Base-by-base conservation (phyloP, 176 grass and related monocot species). In the Aegilops bicornis region DNA sequence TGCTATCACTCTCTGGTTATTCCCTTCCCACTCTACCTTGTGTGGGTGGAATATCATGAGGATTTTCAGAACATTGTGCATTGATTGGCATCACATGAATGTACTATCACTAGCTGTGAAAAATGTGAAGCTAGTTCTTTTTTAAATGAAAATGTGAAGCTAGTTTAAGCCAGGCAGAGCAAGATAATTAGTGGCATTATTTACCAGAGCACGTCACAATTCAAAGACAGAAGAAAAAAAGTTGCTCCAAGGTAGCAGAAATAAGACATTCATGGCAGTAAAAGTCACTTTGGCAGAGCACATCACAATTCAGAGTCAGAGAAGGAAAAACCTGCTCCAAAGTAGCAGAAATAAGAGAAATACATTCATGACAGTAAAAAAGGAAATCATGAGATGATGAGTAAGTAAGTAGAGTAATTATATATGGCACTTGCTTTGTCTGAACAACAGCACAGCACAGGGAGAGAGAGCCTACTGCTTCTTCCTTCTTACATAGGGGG, bases 381-480 rank as follows among this genome's bases (percentile, higher is more conserved):
- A 47, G 5, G 4, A 69, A 81, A 17, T 59, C 77, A 82, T 23
- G 37, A 43, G 74, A 40, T 47, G 66, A 10, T 29, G 4, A 54
- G 58, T 20, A 47, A 80, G 83, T 76, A 75, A 75, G 24, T 83
- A 40, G 80, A 85, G 65, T 71, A 81, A 82, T 82, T 88, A 90
- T 86, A 85, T 88, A 84, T 84, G 68, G 70, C 86, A 91, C 82
- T 77, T 91, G 69, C 52, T 70, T 85, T 88, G 71, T 82, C 85
- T 88, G 32, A 77, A 12, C 27, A 77, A 20, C 24, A 76, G 27
- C 27, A 76, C 12, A 75, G 69, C 78, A 81, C 70, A 91, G 77
- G 16, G 64, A 72, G 37, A 88, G 60, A 88, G 47, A 79, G 47
- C 22, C 80, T 59, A 64, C 63, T 70, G 71, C 79, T 70, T 52